Evolutionary conservation across 2,329 filamentous ascomycete species (phyloP).

Genomic region (Falciphora oryzae): DNA sequence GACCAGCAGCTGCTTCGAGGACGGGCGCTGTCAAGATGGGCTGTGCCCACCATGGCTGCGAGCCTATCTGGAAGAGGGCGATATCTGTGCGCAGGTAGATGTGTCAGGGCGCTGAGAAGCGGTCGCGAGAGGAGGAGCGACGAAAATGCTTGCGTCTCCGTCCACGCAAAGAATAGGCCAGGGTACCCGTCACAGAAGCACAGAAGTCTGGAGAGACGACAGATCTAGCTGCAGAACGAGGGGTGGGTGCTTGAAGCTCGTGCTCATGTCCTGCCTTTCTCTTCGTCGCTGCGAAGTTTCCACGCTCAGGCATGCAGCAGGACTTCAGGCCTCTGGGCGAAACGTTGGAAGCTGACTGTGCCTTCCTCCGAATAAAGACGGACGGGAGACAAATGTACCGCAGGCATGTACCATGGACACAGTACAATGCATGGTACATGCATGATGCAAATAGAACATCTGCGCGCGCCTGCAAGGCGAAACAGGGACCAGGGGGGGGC

Average conservation of each 20-base stretch:
- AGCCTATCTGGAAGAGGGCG: not conserved
- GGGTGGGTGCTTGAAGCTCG: not conserved
- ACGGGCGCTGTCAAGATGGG: not conserved
- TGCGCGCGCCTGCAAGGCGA: slow-evolving; percentile 14
- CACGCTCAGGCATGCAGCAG: not conserved
- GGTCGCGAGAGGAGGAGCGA: too few relatives aligned
- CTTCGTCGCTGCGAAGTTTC: not conserved
- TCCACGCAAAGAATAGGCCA: not conserved
- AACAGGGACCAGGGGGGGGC: slow-evolving; percentile 13
- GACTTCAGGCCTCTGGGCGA: not conserved
- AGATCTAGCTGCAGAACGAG: too few relatives aligned
- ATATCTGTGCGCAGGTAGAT: not conserved
- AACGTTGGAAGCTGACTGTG: slow-evolving; percentile 3
- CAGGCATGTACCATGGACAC: not conserved
- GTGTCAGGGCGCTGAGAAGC: not conserved
- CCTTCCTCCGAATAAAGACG: not conserved
- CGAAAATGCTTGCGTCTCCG: not conserved
- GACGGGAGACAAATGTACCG: slow-evolving; percentile 1
- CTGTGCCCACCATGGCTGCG: not conserved
- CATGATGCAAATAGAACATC: slow-evolving; percentile 17
- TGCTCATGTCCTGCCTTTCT: not conserved
- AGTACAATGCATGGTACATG: slow-evolving; percentile 15
- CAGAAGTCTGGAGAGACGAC: not conserved
- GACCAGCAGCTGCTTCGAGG: not conserved
- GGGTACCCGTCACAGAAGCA: not conserved